Base-by-base conservation (phyloP, 2,329 filamentous ascomycete genomes). In the Fusarium xyrophilum region DNA sequence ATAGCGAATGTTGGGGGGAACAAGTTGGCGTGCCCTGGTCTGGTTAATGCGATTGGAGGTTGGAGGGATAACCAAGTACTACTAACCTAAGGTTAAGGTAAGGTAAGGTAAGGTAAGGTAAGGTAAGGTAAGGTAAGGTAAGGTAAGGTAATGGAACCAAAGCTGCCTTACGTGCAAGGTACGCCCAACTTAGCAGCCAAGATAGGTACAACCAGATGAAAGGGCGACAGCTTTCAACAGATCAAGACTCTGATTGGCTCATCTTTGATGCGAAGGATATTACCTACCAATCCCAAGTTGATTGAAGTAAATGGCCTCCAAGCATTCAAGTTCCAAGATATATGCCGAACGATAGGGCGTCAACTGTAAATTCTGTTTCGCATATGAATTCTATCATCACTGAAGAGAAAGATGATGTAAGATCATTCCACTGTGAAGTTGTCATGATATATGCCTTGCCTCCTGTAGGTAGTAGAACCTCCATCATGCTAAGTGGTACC, bases 181-280 rank as follows among this genome's bases (percentile, higher is more conserved):
- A n/a, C n/a, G n/a, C n/a, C n/a, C 46, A 43, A 32, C n/a, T 40
- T 25, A 19, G 58, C 35, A 38, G 36, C 23, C 35, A 36, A 43
- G 56, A 33, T 40, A 55, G 56, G 54, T 23, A 38, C 43, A 40
- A 36, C 28, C 53, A 53, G 35, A 56, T 42, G 30, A 46, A 61
- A 70, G 67, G 67, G 71, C 71, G 52, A 71, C 71, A 73, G 61
- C 65, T 73, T 65, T 65, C 69, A 59, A 62, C 38, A 60, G 53
- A 44, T 13, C 21, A 44, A 52, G 32, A 19, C 51, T 60, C n/a
- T 70, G 69, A 73, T 73, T 73, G 71, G 71, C 23, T 39, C 28
- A 53, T 25, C 23, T n/a, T 27, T 33, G 5, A 44, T 56, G 21
- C 56, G 33, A 30, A 19, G 32, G 35, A 33, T 53, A 55, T 55